A percentile compares a stretch with the other conserved stretches of the same genome.
Conservation (phyloP, 2,329 filamentous ascomycete genomes). For the Nigrospora osmanthi region DNA sequence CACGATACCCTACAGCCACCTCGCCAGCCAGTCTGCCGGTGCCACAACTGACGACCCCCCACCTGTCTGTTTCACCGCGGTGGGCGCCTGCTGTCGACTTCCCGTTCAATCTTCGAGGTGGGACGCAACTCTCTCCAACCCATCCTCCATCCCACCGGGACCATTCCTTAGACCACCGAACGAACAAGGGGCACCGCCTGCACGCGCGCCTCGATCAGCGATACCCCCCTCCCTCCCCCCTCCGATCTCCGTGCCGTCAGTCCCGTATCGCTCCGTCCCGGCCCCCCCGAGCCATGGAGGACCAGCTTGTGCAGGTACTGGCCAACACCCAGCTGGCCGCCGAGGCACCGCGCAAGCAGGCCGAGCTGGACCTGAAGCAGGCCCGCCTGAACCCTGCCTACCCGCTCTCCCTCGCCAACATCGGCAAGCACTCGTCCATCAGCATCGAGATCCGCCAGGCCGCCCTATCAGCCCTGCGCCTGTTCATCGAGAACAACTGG, state of each 20-base stretch:
- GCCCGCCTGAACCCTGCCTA: slow-evolving; percentile 65
- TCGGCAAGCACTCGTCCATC: slow-evolving; percentile 70
- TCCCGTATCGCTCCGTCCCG: too few relatives aligned
- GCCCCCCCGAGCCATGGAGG: slow-evolving; percentile 58
- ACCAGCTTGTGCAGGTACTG: slow-evolving; percentile 82
- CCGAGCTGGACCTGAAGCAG: slow-evolving; percentile 73
- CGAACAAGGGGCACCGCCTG: not conserved
- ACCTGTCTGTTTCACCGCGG: too few relatives aligned
- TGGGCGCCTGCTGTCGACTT: too few relatives aligned
- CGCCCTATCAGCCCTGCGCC: slow-evolving; percentile 71
- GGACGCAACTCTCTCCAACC: too few relatives aligned
- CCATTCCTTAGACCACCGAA: not conserved
- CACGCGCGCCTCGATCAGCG: too few relatives aligned
- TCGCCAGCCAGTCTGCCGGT: too few relatives aligned
- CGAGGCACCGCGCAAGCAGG: slow-evolving; percentile 72
- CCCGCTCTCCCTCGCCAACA: slow-evolving; percentile 69
- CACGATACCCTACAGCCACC: too few relatives aligned
- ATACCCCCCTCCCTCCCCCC: too few relatives aligned
- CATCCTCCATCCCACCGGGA: too few relatives aligned
- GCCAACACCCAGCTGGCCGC: slow-evolving; percentile 75
- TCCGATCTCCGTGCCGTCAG: not conserved
- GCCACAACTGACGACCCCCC: too few relatives aligned
- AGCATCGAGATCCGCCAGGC: slow-evolving; percentile 73
- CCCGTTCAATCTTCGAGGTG: too few relatives aligned
- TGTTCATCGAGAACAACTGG: slow-evolving; percentile 82